Evolutionary conservation across 2,329 filamentous ascomycete genomes (phyloP).

Genomic region (Pseudocercospora crystallina): DNA sequence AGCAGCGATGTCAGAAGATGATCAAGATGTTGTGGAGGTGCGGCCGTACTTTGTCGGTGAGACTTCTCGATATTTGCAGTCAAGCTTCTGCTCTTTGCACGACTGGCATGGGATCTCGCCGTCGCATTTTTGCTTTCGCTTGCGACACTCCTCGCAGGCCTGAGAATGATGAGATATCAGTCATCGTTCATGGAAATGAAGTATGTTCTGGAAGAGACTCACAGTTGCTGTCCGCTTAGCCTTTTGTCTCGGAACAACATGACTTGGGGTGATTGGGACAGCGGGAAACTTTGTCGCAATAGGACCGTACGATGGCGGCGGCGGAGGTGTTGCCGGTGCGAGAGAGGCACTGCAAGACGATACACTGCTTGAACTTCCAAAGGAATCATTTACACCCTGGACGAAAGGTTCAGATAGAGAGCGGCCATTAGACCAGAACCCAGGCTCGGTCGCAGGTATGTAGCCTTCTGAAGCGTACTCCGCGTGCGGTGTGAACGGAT

Average conservation of each 20-base stretch:
- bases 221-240: conserved; percentile 28
- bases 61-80: conserved; percentile 27
- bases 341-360: conserved; percentile 24
- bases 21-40: neutral
- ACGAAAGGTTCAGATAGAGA: conserved; percentile 22
- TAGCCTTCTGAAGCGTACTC: conserved; percentile 23
- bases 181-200: neutral
- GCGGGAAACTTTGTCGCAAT: conserved; percentile 21
- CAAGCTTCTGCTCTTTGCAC: conserved; percentile 26
- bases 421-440: conserved; percentile 16
- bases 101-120: conserved; percentile 24
- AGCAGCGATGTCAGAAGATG: conserved; percentile 3
- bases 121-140: conserved; percentile 27
- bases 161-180: neutral
- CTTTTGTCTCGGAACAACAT: conserved; percentile 23
- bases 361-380: conserved; percentile 17
- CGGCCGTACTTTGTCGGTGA: conserved; percentile 24
- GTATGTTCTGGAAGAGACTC: conserved; percentile 12
- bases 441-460: conserved; percentile 17
- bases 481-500: conserved; percentile 17
- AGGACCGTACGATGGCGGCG: conserved; percentile 8
- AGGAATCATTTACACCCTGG: conserved; percentile 16
- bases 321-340: conserved; percentile 21
- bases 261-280: conserved; percentile 25
- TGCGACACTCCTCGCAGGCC: conserved; percentile 29